Evolutionary conservation across 2,329 filamentous ascomycete genomes (phyloP), one percentile per base, ranked within the genome.

Genomic region (Daldinia eschscholtzii): DNA sequence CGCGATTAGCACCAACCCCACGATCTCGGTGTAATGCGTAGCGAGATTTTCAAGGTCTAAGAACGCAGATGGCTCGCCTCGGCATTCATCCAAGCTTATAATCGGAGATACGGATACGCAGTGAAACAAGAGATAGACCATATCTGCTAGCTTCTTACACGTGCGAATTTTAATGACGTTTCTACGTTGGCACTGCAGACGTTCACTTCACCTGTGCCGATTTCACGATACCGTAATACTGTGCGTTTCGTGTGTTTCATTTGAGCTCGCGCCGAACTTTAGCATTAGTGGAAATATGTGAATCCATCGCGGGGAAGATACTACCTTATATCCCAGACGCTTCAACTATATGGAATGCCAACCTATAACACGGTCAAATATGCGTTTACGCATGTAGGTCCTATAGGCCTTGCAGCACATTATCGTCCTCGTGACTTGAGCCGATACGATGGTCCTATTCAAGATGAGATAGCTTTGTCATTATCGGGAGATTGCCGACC

Each of bases 11-110:
- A 48, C 41, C 33, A 57, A 71, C 72, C 72, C 72, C 72, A 70
- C 72, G 70, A 68, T 69, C 66, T 74, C 72, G 72, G 72, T 57
- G 55, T 62, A 74, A 70, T 70, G 59, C 10, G 20, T 41, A 72
- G 72, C 72, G 72, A 73, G 61, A 41, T 66, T 44, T 65, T 57
- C 50, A 30, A 44, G 57, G 48, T 23, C 46, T 48, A 39, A 52
- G 41, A 50, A 30, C 59, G 57, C 69, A 65, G 41, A 64, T 44
- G 50, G 39, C 50, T 61, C 65, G 62, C 55, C 67, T 71, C 70
- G 70, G 67, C 64, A 70, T 57, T 35, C 52, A 12, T 35, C 60
- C 44, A 46, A 46, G 33, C 52, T 46, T 9, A 33, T 39, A 52
- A 55, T 53, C 59, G 65, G 62, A 68, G 68, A 60, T 64, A 65